Conservation (phyloP, 116 monocot genomes). For the Zostera marina region DNA sequence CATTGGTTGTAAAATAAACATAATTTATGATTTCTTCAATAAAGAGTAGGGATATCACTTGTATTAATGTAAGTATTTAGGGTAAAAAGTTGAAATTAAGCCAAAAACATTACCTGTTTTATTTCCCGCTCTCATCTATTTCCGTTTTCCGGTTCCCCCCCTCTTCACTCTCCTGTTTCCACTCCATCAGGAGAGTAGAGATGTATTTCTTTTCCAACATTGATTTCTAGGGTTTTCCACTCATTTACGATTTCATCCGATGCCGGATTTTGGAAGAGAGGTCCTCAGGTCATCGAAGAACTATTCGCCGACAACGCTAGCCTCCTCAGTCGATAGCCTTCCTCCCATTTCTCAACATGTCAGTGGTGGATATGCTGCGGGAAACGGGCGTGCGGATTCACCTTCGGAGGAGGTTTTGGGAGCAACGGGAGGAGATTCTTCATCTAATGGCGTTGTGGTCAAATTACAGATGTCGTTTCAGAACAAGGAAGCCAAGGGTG, state of each 20-base stretch:
- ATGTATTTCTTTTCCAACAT: too few relatives aligned
- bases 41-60: too few relatives aligned
- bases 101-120: too few relatives aligned
- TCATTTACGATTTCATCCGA: neutral
- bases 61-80: too few relatives aligned
- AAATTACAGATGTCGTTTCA: conserved; percentile 11
- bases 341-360: neutral
- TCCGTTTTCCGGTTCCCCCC: too few relatives aligned
- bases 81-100: too few relatives aligned
- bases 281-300: conserved; percentile 7
- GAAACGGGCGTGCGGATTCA: neutral
- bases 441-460: neutral
- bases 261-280: conserved; percentile 27
- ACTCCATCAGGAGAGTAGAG: too few relatives aligned
- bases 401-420: neutral
- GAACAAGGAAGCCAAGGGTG: conserved; percentile 3
- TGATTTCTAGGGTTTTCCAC: too few relatives aligned
- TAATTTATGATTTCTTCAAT: too few relatives aligned
- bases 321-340: neutral
- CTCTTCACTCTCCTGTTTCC: too few relatives aligned
- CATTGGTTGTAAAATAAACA: too few relatives aligned
- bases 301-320: neutral
- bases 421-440: neutral
- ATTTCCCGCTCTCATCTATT: too few relatives aligned
- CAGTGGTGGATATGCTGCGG: neutral